Percentiles rank a stretch among this genome's conserved stretches.
Evolutionary conservation across 257 asterid species (phyloP).

Genomic region (Lycium ferocissimum): DNA sequence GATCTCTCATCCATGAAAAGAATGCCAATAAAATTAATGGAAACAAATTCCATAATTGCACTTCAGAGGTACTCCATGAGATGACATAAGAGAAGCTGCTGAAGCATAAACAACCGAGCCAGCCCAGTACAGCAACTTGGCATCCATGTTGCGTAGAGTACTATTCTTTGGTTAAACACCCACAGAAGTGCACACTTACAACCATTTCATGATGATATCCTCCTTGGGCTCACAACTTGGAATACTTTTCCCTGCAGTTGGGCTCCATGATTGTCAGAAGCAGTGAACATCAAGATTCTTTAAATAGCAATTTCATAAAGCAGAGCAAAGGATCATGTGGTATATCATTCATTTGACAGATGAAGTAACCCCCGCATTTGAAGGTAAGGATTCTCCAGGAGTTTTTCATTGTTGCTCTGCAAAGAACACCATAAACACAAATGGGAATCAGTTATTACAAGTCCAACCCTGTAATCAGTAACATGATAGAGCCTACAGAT

Average conservation of each 20-base stretch:
- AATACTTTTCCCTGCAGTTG: slow-evolving; percentile 8
- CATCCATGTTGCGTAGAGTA: slow-evolving; percentile 33
- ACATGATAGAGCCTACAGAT: slow-evolving; percentile 10
- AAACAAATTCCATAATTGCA: slow-evolving; percentile 25
- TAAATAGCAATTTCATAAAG: slow-evolving; percentile 28
- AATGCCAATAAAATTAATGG: slow-evolving; percentile 16
- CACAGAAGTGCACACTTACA: slow-evolving; percentile 32
- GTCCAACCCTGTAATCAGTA: slow-evolving; percentile 2
- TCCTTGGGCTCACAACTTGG: slow-evolving; percentile 8
- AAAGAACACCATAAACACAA: slow-evolving; percentile 41
- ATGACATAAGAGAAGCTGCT: slow-evolving; percentile 33
- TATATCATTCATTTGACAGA: slow-evolving; percentile 65
- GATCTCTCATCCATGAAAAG: slow-evolving; percentile 23
- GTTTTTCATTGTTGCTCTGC: slow-evolving; percentile 99
- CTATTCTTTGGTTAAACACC: slow-evolving; percentile 34
- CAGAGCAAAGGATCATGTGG: slow-evolving; percentile 37
- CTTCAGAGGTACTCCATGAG: slow-evolving; percentile 26
- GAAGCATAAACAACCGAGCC: slow-evolving; percentile 30
- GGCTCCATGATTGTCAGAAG: not conserved
- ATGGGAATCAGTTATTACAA: slow-evolving; percentile 33
- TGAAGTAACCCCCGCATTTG: slow-evolving; percentile 98
- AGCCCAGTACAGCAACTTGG: slow-evolving; percentile 27
- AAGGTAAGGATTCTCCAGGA: slow-evolving; percentile 97
- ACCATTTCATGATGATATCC: slow-evolving; percentile 24
- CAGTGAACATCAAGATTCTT: slow-evolving; percentile 31